Evolutionary conservation across 2,329 filamentous ascomycete species (phyloP), one percentile per base, ranked within the genome.

Genomic region (Raffaelea arxii): DNA sequence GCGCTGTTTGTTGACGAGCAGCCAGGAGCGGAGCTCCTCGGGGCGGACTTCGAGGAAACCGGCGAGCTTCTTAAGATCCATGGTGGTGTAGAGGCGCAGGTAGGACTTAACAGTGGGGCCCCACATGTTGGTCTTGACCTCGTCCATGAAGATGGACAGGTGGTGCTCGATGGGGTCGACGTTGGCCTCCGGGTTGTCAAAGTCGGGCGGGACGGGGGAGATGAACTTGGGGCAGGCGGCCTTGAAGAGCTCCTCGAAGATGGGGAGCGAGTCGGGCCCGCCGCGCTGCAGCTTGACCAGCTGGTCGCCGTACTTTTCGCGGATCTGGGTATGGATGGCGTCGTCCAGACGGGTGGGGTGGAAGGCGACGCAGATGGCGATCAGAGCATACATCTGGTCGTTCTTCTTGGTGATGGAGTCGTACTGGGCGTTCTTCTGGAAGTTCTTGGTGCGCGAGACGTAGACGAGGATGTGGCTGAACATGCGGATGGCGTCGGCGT

Each of bases 391-490:
- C 91, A 98, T 97, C 77, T 98, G 92, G 68, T 98, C 92, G 69
- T 95, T 97, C 82, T 97, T 97, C 85, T 98, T 98, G 61, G 87
- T 90, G 69, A 97, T 96, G 53, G 88, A 94, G 68, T 98, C 92
- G 73, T 95, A 97, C 72, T 95, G 86, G 24, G 86, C 85, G 66
- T 90, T 94, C 82, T 97, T 98, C 72, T 98, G 92, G 82, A 97
- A 97, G 78, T 97, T 97, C 86, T 98, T 98, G 63, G 92, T 98
- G 61, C 92, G 79, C 57, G 89, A 95, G 56, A 98, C 90, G 71
- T 97, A 98, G 71, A 98, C 85, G 59, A 98, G 82, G 68, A 98
- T 98, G 78, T 98, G 92, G 77, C 87, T 94, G 82, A 98, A 98
- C 84, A 96, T 95, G 77, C 91, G 89, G 72, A 98, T 96, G 67